Conservation (phyloP, 2,329 filamentous ascomycete species). For the Pseudogymnoascus destructans region DNA sequence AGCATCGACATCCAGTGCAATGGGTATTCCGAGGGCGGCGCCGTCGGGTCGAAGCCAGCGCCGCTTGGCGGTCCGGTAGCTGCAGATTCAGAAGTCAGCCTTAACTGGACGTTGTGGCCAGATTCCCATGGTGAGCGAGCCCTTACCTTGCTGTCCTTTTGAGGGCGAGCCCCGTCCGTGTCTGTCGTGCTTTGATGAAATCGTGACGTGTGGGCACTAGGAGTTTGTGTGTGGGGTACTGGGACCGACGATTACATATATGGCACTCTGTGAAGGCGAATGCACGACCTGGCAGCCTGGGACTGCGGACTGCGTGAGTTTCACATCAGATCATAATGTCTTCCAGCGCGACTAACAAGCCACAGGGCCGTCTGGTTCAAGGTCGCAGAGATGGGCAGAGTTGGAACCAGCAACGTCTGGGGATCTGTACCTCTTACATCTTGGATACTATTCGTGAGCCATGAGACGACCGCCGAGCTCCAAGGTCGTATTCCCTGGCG, state of each 20-base stretch:
- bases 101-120: slow-evolving; percentile 41
- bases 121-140: slow-evolving; percentile 22
- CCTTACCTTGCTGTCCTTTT: slow-evolving; percentile 4
- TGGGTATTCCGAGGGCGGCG: slow-evolving; percentile 36
- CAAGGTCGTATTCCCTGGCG: slow-evolving; percentile 32
- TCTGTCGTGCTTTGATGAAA: not conserved
- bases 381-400: slow-evolving; percentile 11
- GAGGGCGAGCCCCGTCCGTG: not conserved
- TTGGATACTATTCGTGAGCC: slow-evolving; percentile 38
- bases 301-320: slow-evolving; percentile 28
- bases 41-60: slow-evolving; percentile 37
- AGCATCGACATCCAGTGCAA: slow-evolving; percentile 43
- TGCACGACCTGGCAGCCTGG: slow-evolving; percentile 38
- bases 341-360: not conserved
- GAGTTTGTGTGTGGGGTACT: slow-evolving; percentile 30
- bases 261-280: slow-evolving; percentile 41
- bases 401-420: slow-evolving; percentile 14
- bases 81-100: slow-evolving; percentile 39
- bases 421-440: slow-evolving; percentile 5
- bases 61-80: slow-evolving; percentile 39
- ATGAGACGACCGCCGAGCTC: slow-evolving; percentile 33
- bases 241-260: slow-evolving; percentile 44
- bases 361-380: slow-evolving; percentile 16
- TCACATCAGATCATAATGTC: not conserved
- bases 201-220: not conserved